Evolutionary conservation across 352 stramenopile genomes (phyloP).

Genomic region (Globisporangium abappressorium): DNA sequence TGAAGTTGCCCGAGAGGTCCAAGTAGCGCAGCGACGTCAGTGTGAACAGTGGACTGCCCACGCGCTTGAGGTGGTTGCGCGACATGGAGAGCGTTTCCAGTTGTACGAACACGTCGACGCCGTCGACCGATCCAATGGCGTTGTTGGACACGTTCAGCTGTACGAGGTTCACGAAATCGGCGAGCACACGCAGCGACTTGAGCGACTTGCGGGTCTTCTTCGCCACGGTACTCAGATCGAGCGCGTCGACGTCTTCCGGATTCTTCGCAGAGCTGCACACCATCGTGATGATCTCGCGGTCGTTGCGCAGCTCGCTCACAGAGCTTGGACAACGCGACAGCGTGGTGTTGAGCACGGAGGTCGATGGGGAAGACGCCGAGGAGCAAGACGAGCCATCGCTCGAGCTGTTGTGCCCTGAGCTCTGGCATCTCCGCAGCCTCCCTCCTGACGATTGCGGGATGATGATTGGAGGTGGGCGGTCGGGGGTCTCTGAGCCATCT

Average conservation of each 20-base stretch:
- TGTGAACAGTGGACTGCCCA: conserved; percentile 44
- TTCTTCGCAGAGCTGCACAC: conserved; percentile 27
- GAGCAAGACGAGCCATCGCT: conserved; percentile 6
- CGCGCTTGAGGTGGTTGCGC: conserved; percentile 69
- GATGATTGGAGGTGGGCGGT: conserved; percentile 10
- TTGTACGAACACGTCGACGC: conserved; percentile 44
- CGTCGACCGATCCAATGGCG: conserved; percentile 49
- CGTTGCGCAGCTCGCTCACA: conserved; percentile 27
- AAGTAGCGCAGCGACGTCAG: conserved; percentile 43
- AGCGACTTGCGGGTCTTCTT: conserved; percentile 53
- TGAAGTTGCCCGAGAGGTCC: conserved; percentile 81
- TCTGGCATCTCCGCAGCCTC: conserved; percentile 5
- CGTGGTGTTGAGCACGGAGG: background rate
- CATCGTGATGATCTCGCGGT: conserved; percentile 39
- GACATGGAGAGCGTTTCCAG: conserved; percentile 50
- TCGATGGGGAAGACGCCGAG: background rate
- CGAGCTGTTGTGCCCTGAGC: background rate
- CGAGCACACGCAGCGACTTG: conserved; percentile 57
- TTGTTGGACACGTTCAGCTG: conserved; percentile 68
- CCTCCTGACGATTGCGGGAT: conserved; percentile 1
- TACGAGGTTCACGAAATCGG: conserved; percentile 43
- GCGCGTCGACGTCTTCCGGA: conserved; percentile 23
- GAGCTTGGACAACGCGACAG: conserved; percentile 24
- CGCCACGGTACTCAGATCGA: conserved; percentile 47
- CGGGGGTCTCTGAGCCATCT: background rate